Base-by-base conservation (phyloP, 2,329 filamentous ascomycete species). In the Nemania sp. region DNA sequence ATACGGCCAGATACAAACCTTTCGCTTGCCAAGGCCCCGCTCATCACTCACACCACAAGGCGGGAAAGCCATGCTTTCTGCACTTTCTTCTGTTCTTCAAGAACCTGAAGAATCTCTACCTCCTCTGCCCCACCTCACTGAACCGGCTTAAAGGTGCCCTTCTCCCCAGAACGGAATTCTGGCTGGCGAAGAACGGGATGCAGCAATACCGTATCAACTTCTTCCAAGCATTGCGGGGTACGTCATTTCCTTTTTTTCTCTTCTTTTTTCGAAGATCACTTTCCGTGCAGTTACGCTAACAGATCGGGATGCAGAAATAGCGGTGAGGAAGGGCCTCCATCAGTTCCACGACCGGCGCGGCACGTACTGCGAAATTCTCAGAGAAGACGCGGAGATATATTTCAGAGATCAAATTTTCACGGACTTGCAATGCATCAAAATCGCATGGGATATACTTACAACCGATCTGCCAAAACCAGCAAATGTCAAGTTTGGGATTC, bases 61-160 rank as follows among this genome's bases (percentile, higher is more conserved):
- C n/a, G n/a, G n/a, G n/a, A n/a, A n/a, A n/a, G n/a, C n/a, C n/a
- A n/a, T n/a, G n/a, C n/a, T n/a, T n/a, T n/a, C n/a, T n/a, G n/a
- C 3, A 58, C 54, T 48, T 46, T 67, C 12, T 55, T 36, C 4
- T 30, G 53, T 9, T 65, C 69, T 70, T 73, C 28, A 28, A 46
- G 0, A 39, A 64, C 17, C 47, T 73, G 0, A 44, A 68, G 41
- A 34, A 52, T 5, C 60, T 73, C 28, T 72, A 68, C 52, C 46
- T 73, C 36, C 54, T 72, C 6, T 23, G 64, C 8, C 9, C 28
- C 28, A 14, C 28, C n/a, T n/a, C n/a, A n/a, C n/a, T n/a, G n/a
- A n/a, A n/a, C n/a, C n/a, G n/a, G n/a, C n/a, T n/a, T n/a, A n/a
- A n/a, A n/a, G n/a, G n/a, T n/a, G n/a, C n/a, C n/a, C n/a, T n/a